Conservation (phyloP, 2,329 filamentous ascomycete species). For the Dryadomyces quercivorus region DNA sequence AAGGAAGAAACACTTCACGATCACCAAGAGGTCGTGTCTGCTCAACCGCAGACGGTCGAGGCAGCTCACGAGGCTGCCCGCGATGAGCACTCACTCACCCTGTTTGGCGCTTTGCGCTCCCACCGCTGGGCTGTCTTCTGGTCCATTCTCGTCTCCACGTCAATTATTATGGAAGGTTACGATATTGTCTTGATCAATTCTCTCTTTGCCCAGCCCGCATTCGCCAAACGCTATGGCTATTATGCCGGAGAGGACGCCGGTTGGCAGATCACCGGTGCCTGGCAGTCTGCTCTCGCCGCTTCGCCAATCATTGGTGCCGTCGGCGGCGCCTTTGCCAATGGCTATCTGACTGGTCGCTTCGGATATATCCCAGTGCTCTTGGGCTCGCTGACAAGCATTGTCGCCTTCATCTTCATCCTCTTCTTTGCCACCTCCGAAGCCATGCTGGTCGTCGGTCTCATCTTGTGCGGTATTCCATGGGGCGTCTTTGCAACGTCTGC, state of each 20-base stretch:
- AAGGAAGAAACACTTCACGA: too few relatives aligned
- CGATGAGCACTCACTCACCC: not conserved
- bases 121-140: not conserved
- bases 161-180: not conserved
- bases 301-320: conserved; percentile 39
- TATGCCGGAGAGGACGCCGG: not conserved
- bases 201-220: not conserved
- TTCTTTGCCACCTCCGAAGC: conserved; percentile 36
- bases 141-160: not conserved
- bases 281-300: conserved; percentile 40
- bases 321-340: conserved; percentile 40
- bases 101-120: not conserved
- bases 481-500: conserved; percentile 6
- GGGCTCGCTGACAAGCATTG: conserved; percentile 30
- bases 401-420: conserved; percentile 37
- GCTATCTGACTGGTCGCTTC: conserved; percentile 35
- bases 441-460: conserved; percentile 34
- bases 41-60: not conserved
- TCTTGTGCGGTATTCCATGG: conserved; percentile 20
- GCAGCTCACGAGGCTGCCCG: not conserved
- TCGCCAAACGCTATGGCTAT: not conserved
- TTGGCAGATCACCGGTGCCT: conserved; percentile 38
- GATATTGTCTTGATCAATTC: not conserved
- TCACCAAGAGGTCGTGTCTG: too few relatives aligned
- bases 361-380: conserved; percentile 40